Evolutionary conservation across 2,329 filamentous ascomycete genomes (phyloP).

Genomic region (Gremmenia infestans): DNA sequence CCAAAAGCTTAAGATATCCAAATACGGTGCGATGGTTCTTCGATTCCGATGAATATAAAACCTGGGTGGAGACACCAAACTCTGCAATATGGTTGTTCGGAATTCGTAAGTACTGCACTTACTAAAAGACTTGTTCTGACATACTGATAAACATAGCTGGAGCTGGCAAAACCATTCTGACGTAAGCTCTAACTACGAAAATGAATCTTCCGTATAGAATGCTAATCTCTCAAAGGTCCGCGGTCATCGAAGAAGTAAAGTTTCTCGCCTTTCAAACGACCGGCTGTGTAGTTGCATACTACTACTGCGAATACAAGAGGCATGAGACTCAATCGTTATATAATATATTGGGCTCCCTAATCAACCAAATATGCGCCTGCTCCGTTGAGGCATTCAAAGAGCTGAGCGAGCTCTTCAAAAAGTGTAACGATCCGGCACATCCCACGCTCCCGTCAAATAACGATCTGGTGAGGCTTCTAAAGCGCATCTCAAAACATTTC

Average conservation of each 20-base stretch:
- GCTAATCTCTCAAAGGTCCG: too few species aligned
- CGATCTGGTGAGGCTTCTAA: not conserved
- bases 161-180: conserved; percentile 18
- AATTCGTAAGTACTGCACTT: conserved; percentile 7
- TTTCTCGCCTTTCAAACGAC: too few species aligned
- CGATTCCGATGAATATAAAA: conserved; percentile 11
- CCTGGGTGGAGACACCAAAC: conserved; percentile 3
- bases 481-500: not conserved
- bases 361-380: conserved; percentile 24
- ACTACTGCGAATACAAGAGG: conserved; percentile 31
- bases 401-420: not conserved
- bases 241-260: too few species aligned
- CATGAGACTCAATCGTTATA: conserved; percentile 9
- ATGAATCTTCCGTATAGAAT: too few species aligned
- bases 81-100: conserved; percentile 18
- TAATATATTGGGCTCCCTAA: conserved; percentile 25
- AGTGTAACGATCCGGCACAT: not conserved
- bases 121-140: too few species aligned
- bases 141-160: not conserved
- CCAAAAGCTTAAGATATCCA: not conserved
- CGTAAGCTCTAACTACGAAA: too few species aligned
- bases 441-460: not conserved
- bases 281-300: conserved; percentile 18
- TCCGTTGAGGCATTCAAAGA: not conserved
- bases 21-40: conserved; percentile 16